A percentile compares a stretch with the other conserved stretches of the same genome.
Evolutionary conservation across 1,284 basidiomycete genomes (phyloP).

Genomic region (Pseudozyma sp.): DNA sequence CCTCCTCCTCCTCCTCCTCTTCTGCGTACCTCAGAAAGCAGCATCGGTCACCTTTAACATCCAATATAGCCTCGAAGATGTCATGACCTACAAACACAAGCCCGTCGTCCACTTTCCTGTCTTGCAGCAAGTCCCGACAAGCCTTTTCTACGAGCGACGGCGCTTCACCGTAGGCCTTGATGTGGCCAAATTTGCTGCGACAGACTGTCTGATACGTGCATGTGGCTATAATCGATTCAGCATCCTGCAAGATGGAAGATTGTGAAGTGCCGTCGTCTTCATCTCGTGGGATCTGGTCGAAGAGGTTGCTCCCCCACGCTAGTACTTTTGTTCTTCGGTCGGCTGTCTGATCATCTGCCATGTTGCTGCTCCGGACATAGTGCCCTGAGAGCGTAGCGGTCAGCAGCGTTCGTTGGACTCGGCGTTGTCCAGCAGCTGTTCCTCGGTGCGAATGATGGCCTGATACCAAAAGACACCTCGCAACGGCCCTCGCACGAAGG

Average conservation of each 20-base stretch:
- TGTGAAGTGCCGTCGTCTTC: background rate
- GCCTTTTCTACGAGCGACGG: background rate
- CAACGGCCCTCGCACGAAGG: background rate
- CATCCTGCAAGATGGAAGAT: background rate
- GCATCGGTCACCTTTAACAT: background rate
- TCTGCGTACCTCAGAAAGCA: slow-evolving; percentile 10
- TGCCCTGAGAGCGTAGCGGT: background rate
- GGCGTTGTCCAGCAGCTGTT: too few relatives aligned
- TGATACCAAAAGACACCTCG: too few relatives aligned
- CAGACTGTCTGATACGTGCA: slow-evolving; percentile 28
- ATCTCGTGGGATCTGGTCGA: slow-evolving; percentile 6
- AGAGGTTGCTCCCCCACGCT: slow-evolving; percentile 23
- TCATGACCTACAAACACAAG: slow-evolving; percentile 21
- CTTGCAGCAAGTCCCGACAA: background rate
- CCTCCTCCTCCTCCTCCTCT: background rate
- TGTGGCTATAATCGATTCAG: background rate
- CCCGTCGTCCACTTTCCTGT: background rate
- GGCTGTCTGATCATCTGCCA: background rate
- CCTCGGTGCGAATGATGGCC: too few relatives aligned
- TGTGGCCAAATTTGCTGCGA: background rate
- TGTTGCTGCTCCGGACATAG: background rate
- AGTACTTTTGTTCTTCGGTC: slow-evolving; percentile 3
- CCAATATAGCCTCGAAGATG: slow-evolving; percentile 14
- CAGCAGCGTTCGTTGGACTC: background rate
- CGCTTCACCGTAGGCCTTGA: slow-evolving; percentile 11